phyloP scores from a whole-genome alignment of 208 protist species.

The Leishmania major region DNA sequence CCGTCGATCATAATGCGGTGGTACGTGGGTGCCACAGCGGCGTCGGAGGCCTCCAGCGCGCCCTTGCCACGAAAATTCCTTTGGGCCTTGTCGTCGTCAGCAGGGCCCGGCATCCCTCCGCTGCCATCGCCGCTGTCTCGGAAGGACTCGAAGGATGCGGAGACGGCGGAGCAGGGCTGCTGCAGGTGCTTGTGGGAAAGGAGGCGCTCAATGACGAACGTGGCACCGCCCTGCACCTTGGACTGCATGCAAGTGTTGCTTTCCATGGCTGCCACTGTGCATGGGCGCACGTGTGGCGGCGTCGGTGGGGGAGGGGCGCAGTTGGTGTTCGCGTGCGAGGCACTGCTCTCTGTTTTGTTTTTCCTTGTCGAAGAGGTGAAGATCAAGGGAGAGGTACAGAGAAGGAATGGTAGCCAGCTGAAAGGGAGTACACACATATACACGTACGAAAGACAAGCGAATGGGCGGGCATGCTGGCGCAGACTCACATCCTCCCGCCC shows the following conservation, averaged over 20 bases:
- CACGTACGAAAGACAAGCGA: neutral
- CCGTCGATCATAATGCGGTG: constrained; percentile 80
- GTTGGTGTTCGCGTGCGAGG: neutral
- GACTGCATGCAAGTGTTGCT: constrained; percentile 8
- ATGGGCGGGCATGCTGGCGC: neutral
- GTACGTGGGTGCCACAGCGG: constrained; percentile 39
- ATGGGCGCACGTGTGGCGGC: neutral
- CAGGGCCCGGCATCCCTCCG: neutral
- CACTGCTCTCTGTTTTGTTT: neutral
- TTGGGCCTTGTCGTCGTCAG: neutral
- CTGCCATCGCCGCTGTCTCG: neutral
- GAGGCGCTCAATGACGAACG: constrained; percentile 24
- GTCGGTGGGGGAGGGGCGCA: neutral
- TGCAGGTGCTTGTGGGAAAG: constrained; percentile 9
- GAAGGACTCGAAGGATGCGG: constrained; percentile 15
- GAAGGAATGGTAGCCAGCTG: neutral
- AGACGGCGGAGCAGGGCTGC: constrained; percentile 16
- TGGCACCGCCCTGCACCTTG: constrained; percentile 20
- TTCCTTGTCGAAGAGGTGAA: neutral
- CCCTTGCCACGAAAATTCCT: neutral
- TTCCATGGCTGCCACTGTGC: constrained; percentile 10
- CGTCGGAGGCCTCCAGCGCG: constrained; percentile 2
- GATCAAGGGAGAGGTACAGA: neutral
- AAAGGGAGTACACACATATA: neutral
- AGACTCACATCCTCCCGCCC: neutral